A percentile compares a stretch with the other conserved stretches of the same genome.
Evolutionary conservation across 805 yeast species (phyloP).

Genomic region (Nakazawaea pomicola): DNA sequence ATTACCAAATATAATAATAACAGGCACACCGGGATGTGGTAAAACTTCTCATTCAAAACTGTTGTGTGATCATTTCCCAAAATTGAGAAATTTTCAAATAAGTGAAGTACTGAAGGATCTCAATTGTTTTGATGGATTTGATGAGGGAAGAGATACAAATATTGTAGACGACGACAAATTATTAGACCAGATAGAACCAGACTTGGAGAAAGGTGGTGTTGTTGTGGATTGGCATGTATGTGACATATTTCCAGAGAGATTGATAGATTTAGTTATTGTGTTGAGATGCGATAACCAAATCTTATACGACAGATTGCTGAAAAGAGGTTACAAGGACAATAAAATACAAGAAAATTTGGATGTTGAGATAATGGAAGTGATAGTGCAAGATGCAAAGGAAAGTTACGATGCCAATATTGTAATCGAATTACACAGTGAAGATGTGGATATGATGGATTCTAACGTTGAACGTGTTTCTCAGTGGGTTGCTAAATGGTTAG

Average conservation of each 20-base stretch:
- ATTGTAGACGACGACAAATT: conserved; percentile 92
- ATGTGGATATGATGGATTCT: conserved; percentile 71
- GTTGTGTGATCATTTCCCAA: conserved; percentile 45
- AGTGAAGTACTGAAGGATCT: conserved; percentile 79
- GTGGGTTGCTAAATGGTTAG: conserved; percentile 77
- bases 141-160: conserved; percentile 76
- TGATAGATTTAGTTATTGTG: conserved; percentile 89
- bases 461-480: conserved; percentile 69
- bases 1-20: conserved; percentile 74
- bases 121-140: conserved; percentile 77
- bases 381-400: conserved; percentile 81
- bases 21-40: conserved; percentile 76
- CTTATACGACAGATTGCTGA: conserved; percentile 69
- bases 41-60: conserved; percentile 57
- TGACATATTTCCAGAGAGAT: conserved; percentile 89
- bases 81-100: conserved; percentile 54
- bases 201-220: conserved; percentile 80
- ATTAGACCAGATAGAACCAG: conserved; percentile 73
- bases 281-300: conserved; percentile 69
- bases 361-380: conserved; percentile 94
- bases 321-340: conserved; percentile 72
- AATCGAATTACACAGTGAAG: conserved; percentile 71
- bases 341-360: conserved; percentile 91
- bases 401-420: conserved; percentile 76
- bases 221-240: conserved; percentile 97